Percentiles rank a stretch among this genome's conserved stretches.
These are phyloP conservation scores for Pyronema domesticum DNA, from an alignment of 495 filamentous ascomycete genomes.

Conservation along the genomic window DNA sequence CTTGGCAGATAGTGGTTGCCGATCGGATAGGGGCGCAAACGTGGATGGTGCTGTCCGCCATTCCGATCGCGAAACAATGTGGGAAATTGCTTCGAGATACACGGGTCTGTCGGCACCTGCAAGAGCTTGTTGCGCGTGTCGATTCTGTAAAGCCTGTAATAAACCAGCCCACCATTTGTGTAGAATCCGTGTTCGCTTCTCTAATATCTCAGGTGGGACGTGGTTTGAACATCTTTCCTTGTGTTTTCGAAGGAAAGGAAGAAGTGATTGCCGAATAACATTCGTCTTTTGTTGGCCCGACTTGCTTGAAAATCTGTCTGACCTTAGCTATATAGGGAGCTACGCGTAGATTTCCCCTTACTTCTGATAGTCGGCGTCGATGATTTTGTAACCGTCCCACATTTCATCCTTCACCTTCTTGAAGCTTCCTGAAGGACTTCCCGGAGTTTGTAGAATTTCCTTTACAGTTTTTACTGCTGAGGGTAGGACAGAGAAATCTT, in stretches of 20 bases:
- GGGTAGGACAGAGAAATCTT: neutral
- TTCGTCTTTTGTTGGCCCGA: constrained; percentile 43
- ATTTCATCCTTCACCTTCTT: constrained; percentile 49
- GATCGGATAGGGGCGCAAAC: constrained; percentile 40
- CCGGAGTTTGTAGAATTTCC: neutral
- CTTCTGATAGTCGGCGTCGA: constrained; percentile 72
- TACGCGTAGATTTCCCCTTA: constrained; percentile 22
- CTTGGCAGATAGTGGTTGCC: constrained; percentile 30
- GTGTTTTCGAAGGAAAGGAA: constrained; percentile 69
- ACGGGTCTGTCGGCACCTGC: constrained; percentile 63
- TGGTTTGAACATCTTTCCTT: constrained; percentile 51
- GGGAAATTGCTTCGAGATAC: constrained; percentile 62
- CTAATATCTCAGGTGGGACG: constrained; percentile 62
- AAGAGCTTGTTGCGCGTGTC: constrained; percentile 48
- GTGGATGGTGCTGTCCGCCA: constrained; percentile 61
- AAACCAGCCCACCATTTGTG: constrained; percentile 95
- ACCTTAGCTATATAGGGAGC: constrained; percentile 1
- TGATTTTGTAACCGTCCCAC: constrained; percentile 64
- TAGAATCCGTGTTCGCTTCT: constrained; percentile 61
- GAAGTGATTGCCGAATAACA: constrained; percentile 55
- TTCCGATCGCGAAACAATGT: constrained; percentile 82
- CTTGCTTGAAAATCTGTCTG: constrained; percentile 4
- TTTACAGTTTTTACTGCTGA: neutral
- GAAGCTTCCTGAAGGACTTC: neutral
- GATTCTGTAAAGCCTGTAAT: constrained; percentile 57